A percentile compares a stretch with the other conserved stretches of the same genome.
Evolutionary conservation across 2,329 filamentous ascomycete genomes (phyloP).

Genomic region (Colletotrichum filicis): DNA sequence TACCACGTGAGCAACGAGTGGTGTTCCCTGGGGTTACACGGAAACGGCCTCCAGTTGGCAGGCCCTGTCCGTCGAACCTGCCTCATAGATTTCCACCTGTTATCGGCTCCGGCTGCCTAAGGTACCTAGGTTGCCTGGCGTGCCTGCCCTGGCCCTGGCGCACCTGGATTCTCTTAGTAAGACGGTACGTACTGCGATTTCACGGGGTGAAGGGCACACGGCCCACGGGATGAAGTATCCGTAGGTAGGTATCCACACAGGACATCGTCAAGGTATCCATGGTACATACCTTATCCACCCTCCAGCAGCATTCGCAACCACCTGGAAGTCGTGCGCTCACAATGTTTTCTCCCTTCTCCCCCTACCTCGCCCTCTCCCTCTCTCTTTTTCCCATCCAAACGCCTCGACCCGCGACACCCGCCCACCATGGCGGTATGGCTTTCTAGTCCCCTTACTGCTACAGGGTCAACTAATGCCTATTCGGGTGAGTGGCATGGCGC

Average conservation of each 20-base stretch:
- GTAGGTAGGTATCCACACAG: neutral
- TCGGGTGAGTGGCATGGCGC: constrained; percentile 3
- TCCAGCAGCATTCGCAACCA: neutral
- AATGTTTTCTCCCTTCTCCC: neutral
- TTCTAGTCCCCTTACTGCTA: neutral
- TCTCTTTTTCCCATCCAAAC: neutral
- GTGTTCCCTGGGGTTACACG: neutral
- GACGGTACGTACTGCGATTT: too few species aligned
- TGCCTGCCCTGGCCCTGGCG: too few species aligned
- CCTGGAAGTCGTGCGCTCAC: neutral
- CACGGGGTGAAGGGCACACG: too few species aligned
- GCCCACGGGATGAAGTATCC: too few species aligned
- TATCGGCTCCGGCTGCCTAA: neutral
- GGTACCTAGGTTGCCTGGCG: neutral
- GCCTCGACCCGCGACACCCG: neutral
- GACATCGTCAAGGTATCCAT: neutral
- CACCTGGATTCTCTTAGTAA: neutral
- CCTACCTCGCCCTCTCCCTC: neutral
- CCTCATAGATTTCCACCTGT: neutral
- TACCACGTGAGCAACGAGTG: neutral
- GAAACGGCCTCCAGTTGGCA: neutral
- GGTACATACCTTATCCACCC: neutral
- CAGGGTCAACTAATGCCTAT: neutral
- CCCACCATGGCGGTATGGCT: neutral
- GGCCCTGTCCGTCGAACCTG: neutral